Conservation (phyloP, 2,329 filamentous ascomycete species). For the Trematosphaeria pertusa region DNA sequence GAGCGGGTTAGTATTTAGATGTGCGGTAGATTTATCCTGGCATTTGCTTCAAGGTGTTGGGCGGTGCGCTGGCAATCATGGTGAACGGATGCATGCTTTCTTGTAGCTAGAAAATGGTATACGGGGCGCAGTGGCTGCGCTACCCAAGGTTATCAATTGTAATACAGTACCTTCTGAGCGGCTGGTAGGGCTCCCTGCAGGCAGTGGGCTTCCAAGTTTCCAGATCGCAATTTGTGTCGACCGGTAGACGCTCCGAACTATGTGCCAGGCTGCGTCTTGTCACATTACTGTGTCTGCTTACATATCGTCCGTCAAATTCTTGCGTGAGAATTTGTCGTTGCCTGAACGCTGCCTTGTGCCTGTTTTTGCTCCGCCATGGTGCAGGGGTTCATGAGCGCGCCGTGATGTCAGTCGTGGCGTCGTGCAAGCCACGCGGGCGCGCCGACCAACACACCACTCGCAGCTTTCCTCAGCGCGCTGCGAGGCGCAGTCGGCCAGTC, state of each 20-base stretch:
- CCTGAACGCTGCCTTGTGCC: slow-evolving; percentile 6
- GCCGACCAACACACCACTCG: slow-evolving; percentile 21
- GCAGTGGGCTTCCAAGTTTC: too few relatives aligned
- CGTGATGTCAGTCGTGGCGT: slow-evolving; percentile 25
- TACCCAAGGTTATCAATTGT: slow-evolving; percentile 28
- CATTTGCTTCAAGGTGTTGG: slow-evolving; percentile 25
- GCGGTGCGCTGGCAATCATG: slow-evolving; percentile 9
- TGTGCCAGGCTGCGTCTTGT: too few relatives aligned
- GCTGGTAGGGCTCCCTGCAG: too few relatives aligned
- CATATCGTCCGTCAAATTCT: not conserved
- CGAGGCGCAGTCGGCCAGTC: slow-evolving; percentile 11
- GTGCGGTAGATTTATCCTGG: slow-evolving; percentile 34
- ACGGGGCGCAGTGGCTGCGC: slow-evolving; percentile 23
- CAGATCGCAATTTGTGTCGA: too few relatives aligned
- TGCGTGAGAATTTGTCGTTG: slow-evolving; percentile 2
- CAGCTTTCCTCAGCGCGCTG: slow-evolving; percentile 3
- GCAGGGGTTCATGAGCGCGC: slow-evolving; percentile 15
- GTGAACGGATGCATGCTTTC: slow-evolving; percentile 28
- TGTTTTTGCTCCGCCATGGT: slow-evolving; percentile 2
- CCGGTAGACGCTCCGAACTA: too few relatives aligned
- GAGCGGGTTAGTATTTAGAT: slow-evolving; percentile 21
- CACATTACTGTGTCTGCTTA: not conserved
- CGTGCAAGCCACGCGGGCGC: slow-evolving; percentile 15
- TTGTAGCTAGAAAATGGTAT: slow-evolving; percentile 29
- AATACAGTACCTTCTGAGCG: slow-evolving; percentile 22